phyloP scores from a whole-genome alignment of 2,329 filamentous ascomycete species.

The Pseudopyricularia cyperi region DNA sequence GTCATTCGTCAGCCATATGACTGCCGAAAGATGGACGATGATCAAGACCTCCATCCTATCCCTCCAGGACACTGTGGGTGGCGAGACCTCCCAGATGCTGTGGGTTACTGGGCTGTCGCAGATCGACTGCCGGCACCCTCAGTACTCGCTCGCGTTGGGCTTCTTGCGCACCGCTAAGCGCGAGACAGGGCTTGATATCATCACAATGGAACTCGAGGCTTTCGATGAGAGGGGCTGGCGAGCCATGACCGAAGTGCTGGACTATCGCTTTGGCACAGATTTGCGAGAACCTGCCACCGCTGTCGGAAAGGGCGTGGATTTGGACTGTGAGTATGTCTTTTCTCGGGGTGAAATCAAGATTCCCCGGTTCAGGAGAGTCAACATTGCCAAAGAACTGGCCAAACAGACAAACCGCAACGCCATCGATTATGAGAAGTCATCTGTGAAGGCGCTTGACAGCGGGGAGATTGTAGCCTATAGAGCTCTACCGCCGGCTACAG shows the following conservation, averaged over 20 bases:
- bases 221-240: conserved; percentile 4
- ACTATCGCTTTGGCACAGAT: conserved; percentile 4
- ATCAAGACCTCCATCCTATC: conserved; percentile 4
- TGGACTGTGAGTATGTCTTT: conserved; percentile 2
- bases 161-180: conserved; percentile 14
- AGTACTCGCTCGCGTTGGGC: conserved; percentile 16
- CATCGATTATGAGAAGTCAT: background rate
- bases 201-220: conserved; percentile 16
- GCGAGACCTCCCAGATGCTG: conserved; percentile 8
- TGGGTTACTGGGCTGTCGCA: conserved; percentile 19
- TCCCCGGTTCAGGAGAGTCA: background rate
- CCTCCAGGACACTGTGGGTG: background rate
- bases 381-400: background rate
- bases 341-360: background rate
- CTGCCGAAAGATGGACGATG: background rate
- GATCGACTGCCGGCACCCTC: conserved; percentile 12
- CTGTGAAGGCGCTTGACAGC: background rate
- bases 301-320: background rate
- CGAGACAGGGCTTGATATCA: conserved; percentile 14
- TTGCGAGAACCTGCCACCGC: background rate
- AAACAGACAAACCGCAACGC: background rate
- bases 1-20: conserved; percentile 1
- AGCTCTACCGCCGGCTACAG: background rate
- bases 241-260: conserved; percentile 18
- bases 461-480: background rate